Evolutionary conservation across 306 rosid genomes (phyloP), one percentile per base, ranked within the genome.

Genomic region (Sphenostylis stenocarpa): DNA sequence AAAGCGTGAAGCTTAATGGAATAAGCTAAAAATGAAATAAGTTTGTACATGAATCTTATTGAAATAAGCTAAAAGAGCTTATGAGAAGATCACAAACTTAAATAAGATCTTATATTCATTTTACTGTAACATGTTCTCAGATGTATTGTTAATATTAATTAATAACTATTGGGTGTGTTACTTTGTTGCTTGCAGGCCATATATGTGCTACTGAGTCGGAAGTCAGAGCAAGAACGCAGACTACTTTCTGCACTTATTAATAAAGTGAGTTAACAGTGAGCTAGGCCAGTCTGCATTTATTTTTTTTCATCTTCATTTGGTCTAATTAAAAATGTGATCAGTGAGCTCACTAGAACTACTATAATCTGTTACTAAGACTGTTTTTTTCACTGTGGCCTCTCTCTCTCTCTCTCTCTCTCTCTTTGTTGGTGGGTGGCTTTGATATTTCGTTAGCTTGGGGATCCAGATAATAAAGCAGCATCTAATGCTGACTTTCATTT

Each of bases 401-500:
- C 10, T 62, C 36, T 68, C 34, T 68, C 34, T 48, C 7, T 62
- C 36, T 68, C n/a, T 29, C 33, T 69, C 5, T 15, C 34, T 49
- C 26, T 60, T 65, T 58, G 28, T 69, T 75, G 41, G n/a, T 21
- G 67, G 39, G 49, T 15, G 80, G 34, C 23, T 74, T 71, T 77
- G 79, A 49, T 73, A 70, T 80, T 70, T 48, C 83, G 53, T 85
- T 81, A 95, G 99, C 89, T 95, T 61, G 99, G 99, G 73, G 99
- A 92, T 87, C 99, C 99, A 17, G 97, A 92, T 81, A 89, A 80
- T 65, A 95, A 88, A 85, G 89, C 90, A 7, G 99, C 99, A 69
- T 95, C 99, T 33, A 93, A 93, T 86, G 99, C 99, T 49, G 97
- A 91, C 76, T 92, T 34, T 83, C 97, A 95, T 85, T 84, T 92